Conservation (phyloP, 176 grass and related monocot species). For the Juncus effusus region DNA sequence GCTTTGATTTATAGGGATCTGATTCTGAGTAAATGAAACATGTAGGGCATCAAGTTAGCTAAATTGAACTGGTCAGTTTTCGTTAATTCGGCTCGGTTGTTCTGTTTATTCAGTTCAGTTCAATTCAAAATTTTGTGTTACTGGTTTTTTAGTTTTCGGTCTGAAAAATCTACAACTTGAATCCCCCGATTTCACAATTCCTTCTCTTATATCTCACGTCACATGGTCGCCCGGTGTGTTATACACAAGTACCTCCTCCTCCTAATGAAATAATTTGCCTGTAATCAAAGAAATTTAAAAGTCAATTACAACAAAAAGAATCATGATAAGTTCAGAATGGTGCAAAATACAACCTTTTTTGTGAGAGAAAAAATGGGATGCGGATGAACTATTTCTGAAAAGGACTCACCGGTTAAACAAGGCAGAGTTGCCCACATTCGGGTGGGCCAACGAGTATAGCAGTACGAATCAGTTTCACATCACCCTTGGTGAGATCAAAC, state of each 20-base stretch:
- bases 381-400: slow-evolving; percentile 17
- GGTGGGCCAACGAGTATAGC: slow-evolving; percentile 84
- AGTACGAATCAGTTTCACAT: slow-evolving; percentile 70
- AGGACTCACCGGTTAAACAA: slow-evolving; percentile 72
- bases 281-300: too few relatives aligned
- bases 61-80: too few relatives aligned
- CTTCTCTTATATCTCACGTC: slow-evolving; percentile 84
- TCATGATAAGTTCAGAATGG: too few relatives aligned
- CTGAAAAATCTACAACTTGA: slow-evolving; percentile 74
- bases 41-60: too few relatives aligned
- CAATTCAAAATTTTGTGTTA: too few relatives aligned
- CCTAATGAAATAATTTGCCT: slow-evolving; percentile 82
- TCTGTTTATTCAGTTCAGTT: too few relatives aligned
- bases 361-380: neutral
- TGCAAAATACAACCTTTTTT: too few relatives aligned
- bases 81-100: too few relatives aligned
- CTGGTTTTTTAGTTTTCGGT: too few relatives aligned
- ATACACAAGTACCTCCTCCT: slow-evolving; percentile 93
- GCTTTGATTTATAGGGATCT: too few relatives aligned
- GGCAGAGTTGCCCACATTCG: slow-evolving; percentile 96
- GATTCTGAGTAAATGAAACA: too few relatives aligned
- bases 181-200: slow-evolving; percentile 88
- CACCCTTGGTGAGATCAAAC: slow-evolving; percentile 81
- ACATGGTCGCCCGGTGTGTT: slow-evolving; percentile 97
- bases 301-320: too few relatives aligned